These are phyloP conservation scores for Eucalyptus pauciflora DNA, from an alignment of 345 rosid genomes.

Conservation along the genomic window DNA sequence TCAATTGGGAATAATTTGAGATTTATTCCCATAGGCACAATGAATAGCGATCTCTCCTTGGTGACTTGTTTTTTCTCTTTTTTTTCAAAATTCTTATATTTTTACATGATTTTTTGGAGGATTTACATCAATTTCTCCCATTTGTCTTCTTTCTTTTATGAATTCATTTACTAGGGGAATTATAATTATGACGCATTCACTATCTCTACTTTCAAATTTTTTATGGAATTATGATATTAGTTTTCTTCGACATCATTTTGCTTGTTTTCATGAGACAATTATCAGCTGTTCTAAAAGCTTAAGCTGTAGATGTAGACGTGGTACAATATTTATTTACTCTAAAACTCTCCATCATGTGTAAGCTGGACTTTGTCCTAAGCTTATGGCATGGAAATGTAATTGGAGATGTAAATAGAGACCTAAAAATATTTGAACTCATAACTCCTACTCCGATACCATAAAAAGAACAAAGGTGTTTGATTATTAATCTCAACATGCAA, in stretches of 20 bases:
- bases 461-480: neutral
- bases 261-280: neutral
- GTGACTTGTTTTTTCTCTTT: neutral
- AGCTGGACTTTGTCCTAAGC: neutral
- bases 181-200: neutral
- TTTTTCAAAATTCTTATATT: neutral
- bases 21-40: neutral
- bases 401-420: neutral
- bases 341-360: neutral
- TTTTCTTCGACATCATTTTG: neutral
- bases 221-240: neutral
- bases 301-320: neutral
- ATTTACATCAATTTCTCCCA: neutral
- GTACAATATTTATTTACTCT: neutral
- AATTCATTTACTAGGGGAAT: neutral
- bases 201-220: neutral
- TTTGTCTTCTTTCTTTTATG: neutral
- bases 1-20: neutral
- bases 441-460: neutral
- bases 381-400: neutral
- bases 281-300: neutral
- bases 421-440: neutral
- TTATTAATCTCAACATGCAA: neutral
- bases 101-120: neutral
- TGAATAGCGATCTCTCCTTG: neutral